Evolutionary conservation across 2,329 filamentous ascomycete species (phyloP).

Genomic region (Botrytis medusae): DNA sequence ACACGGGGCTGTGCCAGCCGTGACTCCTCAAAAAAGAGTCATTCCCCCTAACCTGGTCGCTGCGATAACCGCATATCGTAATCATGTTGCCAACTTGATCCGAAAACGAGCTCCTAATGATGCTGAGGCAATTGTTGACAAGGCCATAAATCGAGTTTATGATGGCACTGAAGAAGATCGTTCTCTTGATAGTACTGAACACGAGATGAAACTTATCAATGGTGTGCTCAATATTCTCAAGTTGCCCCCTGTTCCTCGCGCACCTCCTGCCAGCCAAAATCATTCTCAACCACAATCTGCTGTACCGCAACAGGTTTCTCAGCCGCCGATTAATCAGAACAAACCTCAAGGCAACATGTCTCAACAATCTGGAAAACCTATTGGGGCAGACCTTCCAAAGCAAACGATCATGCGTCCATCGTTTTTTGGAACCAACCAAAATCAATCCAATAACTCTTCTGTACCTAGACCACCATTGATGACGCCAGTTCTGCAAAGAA

Average conservation of each 20-base stretch:
- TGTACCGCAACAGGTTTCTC: constrained; percentile 23
- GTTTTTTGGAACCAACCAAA: constrained; percentile 33
- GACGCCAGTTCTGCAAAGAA: constrained; percentile 30
- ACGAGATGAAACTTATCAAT: constrained; percentile 35
- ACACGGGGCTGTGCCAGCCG: neutral
- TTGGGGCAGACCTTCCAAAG: constrained; percentile 28
- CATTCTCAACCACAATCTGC: constrained; percentile 19
- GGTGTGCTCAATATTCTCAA: constrained; percentile 22
- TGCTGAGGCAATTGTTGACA: constrained; percentile 37
- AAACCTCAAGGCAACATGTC: constrained; percentile 28
- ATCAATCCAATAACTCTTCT: constrained; percentile 28
- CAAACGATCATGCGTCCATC: constrained; percentile 35
- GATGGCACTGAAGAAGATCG: constrained; percentile 31
- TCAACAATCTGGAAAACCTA: constrained; percentile 27
- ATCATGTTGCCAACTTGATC: constrained; percentile 25
- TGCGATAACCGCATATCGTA: constrained; percentile 35
- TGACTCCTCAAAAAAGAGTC: neutral
- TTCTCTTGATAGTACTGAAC: constrained; percentile 28
- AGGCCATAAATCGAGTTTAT: constrained; percentile 38
- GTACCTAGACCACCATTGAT: constrained; percentile 39
- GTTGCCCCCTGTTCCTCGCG: constrained; percentile 10
- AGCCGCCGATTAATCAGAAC: constrained; percentile 28
- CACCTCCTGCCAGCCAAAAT: neutral
- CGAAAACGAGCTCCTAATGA: constrained; percentile 27
- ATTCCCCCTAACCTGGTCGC: neutral